Percentiles rank a stretch among this genome's conserved stretches.
phyloP scores from a whole-genome alignment of 73 alveolate genomes.

The Tetrahymena thermophila region DNA sequence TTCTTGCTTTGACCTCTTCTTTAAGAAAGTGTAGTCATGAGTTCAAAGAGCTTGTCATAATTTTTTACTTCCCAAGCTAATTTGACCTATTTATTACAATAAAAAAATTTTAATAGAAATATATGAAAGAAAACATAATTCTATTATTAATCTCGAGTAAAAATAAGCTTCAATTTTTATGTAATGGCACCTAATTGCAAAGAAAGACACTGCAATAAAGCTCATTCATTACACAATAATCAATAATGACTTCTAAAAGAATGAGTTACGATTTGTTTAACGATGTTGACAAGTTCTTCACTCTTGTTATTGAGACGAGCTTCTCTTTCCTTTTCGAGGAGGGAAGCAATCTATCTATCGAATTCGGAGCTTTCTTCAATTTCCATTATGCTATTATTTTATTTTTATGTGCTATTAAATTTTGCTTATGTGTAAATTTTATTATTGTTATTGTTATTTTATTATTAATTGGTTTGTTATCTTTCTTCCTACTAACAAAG shows the following conservation, averaged over 20 bases:
- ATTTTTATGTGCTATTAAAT: conserved; percentile 14
- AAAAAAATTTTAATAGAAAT: neutral
- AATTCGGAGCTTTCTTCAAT: conserved; percentile 48
- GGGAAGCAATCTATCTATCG: conserved; percentile 61
- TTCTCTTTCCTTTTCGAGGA: conserved; percentile 63
- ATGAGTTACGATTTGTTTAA: conserved; percentile 30
- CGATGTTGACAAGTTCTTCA: conserved; percentile 49
- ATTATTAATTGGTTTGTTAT: neutral
- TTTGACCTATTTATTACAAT: conserved; percentile 29
- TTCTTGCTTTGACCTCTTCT: conserved; percentile 75
- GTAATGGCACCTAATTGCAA: neutral
- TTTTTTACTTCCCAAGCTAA: conserved; percentile 52
- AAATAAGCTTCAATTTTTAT: no score
- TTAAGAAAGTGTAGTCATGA: conserved; percentile 46
- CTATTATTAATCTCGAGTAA: neutral
- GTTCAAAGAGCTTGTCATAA: conserved; percentile 49
- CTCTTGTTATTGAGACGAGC: conserved; percentile 65
- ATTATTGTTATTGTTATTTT: neutral
- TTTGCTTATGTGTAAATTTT: neutral
- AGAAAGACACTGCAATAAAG: neutral
- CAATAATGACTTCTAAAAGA: neutral
- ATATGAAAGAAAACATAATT: neutral
- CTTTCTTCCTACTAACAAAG: neutral
- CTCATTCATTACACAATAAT: neutral
- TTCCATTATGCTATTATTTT: conserved; percentile 2